Evolutionary conservation across 2,329 filamentous ascomycete species (phyloP), one percentile per base, ranked within the genome.

Genomic region (Myriosclerotinia duriaeana): DNA sequence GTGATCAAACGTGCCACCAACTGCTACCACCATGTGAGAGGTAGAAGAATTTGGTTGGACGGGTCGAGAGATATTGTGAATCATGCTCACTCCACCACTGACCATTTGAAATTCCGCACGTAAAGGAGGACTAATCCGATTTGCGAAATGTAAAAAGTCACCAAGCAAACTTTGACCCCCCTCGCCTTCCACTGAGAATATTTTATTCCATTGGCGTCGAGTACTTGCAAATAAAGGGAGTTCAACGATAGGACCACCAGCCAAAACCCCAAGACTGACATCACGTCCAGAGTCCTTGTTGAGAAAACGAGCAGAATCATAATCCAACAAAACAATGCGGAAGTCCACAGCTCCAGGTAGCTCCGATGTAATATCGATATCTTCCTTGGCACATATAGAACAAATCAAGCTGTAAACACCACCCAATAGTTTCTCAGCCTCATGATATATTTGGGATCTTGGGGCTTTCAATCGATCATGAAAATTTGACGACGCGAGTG

Each of bases 1-100:
- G 78, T 98, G 93, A 77, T 99, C 95, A 78, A 98, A 99, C 0
- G 95, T 99, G 12, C 95, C 95, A 40, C 94, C 95, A 15, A 98
- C 86, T 63, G 89, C 91, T 60, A 96, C 89, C 17, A 86, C 84
- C 67, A 82, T 79, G 76, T 91, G 85, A 30, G 67, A 53, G 7
- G 70, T 65, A 3, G 72, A 60, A 8, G 69, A 69, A 20, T 62
- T 67, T 22, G 72, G 44, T 52, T 56, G 34, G 38, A 44, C 22
- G 36, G 53, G 26, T 9, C 50, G 64, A 1, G 55, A n/a, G 14
- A 53, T 26, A 60, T 65, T 67, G 53, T 78, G 70, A 42, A 78
- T 78, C 65, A 87, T 71, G 34, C 80, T 81, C 52, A 86, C 76
- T 1, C 85, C 86, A 2, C 83, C 83, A 53, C 82, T 79, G 3